These are phyloP conservation scores for Pythium phragmiticola DNA, from an alignment of 352 stramenopile species.

Conservation along the genomic window DNA sequence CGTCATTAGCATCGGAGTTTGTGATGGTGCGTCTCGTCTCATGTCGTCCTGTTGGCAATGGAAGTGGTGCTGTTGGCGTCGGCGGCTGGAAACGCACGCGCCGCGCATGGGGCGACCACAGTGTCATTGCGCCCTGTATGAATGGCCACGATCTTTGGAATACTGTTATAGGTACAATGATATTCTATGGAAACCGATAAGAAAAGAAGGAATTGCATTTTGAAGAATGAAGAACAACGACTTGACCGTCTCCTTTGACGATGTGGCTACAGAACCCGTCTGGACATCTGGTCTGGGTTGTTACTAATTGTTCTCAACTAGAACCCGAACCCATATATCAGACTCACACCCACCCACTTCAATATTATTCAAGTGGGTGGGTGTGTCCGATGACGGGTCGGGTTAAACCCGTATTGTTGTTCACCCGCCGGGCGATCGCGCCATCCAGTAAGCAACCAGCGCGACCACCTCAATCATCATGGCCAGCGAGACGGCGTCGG, in stretches of 20 bases:
- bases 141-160: constrained; percentile 11
- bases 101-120: background rate
- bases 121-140: background rate
- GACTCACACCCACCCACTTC: background rate
- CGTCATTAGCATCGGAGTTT: background rate
- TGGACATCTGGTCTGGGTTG: background rate
- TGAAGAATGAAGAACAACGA: background rate
- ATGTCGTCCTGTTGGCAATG: background rate
- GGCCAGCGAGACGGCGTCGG: constrained; percentile 9
- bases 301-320: too few species aligned
- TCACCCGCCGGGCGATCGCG: constrained; percentile 1
- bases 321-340: background rate
- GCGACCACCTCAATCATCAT: constrained; percentile 5
- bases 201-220: background rate
- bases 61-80: too few species aligned
- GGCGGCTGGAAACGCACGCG: constrained; percentile 9
- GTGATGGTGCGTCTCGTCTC: background rate
- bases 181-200: background rate
- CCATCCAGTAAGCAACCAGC: constrained; percentile 2
- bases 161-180: constrained; percentile 1
- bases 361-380: background rate
- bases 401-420: background rate
- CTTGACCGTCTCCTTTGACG: constrained; percentile 7
- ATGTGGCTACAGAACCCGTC: constrained; percentile 25
- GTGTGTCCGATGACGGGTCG: background rate